These are phyloP conservation scores for Lentinula edodes DNA, from an alignment of 768 basidiomycete species.

Conservation along the genomic window DNA sequence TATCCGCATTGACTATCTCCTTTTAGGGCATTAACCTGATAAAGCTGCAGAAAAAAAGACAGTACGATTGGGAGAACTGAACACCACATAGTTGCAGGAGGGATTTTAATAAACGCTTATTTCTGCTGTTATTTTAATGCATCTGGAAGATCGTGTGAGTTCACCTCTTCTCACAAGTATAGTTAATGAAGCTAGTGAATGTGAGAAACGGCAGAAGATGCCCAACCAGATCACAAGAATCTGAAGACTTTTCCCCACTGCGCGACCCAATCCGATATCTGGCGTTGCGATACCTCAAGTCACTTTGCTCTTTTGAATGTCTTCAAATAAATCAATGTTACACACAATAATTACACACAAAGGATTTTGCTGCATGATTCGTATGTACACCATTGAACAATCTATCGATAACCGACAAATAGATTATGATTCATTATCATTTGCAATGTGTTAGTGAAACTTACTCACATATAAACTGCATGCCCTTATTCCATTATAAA, in stretches of 20 bases:
- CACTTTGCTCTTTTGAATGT: not conserved
- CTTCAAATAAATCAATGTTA: not conserved
- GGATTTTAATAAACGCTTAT: not conserved
- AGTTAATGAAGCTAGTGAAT: not conserved
- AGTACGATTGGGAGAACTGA: not conserved
- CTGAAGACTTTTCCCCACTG: not conserved
- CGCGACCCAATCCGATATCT: not conserved
- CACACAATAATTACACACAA: no score
- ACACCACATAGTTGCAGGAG: not conserved
- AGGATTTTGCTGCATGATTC: not conserved
- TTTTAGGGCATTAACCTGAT: constrained; percentile 22
- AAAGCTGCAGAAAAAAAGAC: not conserved
- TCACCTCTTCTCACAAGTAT: not conserved
- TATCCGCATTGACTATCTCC: constrained; percentile 39
- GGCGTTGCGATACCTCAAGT: not conserved
- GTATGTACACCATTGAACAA: no score
- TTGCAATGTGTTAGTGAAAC: no score
- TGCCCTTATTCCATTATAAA: no score
- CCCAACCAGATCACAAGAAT: not conserved
- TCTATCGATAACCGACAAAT: no score
- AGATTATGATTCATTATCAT: no score
- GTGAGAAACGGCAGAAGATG: not conserved
- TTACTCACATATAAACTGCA: no score
- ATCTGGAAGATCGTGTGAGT: no score
- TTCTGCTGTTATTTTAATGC: not conserved